A percentile compares a stretch with the other conserved stretches of the same genome.
phyloP scores from a whole-genome alignment of 352 stramenopile genomes.

The Globisporangium nagaii region DNA sequence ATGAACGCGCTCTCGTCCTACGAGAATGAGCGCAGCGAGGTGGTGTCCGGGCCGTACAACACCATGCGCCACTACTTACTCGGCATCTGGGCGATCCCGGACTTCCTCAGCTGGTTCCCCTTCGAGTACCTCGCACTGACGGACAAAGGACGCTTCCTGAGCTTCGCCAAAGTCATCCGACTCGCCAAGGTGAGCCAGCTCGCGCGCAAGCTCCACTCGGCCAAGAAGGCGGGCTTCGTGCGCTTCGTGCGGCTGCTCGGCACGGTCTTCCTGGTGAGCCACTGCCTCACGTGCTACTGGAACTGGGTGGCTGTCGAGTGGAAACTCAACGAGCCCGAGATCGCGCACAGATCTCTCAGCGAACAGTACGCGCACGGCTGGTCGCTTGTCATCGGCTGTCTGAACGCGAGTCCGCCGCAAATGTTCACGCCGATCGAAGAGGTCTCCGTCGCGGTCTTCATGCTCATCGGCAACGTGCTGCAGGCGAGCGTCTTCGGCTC shows the following conservation, averaged over 20 bases:
- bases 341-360: constrained; percentile 14
- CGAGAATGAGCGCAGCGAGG: constrained; percentile 33
- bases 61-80: constrained; percentile 47
- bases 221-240: constrained; percentile 62
- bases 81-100: constrained; percentile 46
- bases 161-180: constrained; percentile 57
- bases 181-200: constrained; percentile 68
- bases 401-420: constrained; percentile 53
- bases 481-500: constrained; percentile 70
- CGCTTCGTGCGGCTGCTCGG: constrained; percentile 45
- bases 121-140: constrained; percentile 39
- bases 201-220: constrained; percentile 42
- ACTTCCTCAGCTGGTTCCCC: constrained; percentile 69
- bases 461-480: constrained; percentile 62
- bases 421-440: constrained; percentile 50
- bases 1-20: constrained; percentile 55
- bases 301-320: constrained; percentile 46
- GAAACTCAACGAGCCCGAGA: constrained; percentile 27
- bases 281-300: constrained; percentile 60
- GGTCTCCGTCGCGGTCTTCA: constrained; percentile 59
- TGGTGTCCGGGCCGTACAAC: constrained; percentile 37
- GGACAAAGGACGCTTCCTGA: constrained; percentile 40
- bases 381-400: constrained; percentile 48
- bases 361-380: constrained; percentile 45
- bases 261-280: constrained; percentile 48